Evolutionary conservation across 192 early-diverging fungal genomes (phyloP).

Genomic region (Phlyctochytrium bullatum): DNA sequence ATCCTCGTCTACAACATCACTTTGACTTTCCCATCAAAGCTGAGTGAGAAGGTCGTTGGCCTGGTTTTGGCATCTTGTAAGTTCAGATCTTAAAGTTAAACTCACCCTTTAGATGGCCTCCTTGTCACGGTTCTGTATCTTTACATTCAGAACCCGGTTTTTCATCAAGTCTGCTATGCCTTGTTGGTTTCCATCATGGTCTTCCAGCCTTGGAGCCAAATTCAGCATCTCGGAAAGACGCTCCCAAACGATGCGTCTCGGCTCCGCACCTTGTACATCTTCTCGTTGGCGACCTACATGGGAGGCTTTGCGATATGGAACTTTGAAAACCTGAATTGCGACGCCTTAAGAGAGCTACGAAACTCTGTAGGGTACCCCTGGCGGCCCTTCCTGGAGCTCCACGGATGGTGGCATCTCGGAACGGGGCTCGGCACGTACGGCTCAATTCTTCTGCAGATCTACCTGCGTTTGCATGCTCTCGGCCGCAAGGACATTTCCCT

Average conservation of each 20-base stretch:
- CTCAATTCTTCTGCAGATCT: slow-evolving; percentile 19
- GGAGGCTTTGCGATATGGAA: slow-evolving; percentile 69
- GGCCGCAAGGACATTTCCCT: slow-evolving; percentile 8
- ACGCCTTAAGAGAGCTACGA: slow-evolving; percentile 47
- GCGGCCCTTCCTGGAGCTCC: slow-evolving; percentile 48
- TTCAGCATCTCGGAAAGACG: slow-evolving; percentile 20
- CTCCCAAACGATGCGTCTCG: neutral
- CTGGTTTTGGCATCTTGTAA: neutral
- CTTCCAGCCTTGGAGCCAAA: slow-evolving; percentile 15
- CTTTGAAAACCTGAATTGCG: slow-evolving; percentile 72
- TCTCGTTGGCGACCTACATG: neutral
- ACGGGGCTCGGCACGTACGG: slow-evolving; percentile 33
- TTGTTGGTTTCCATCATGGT: slow-evolving; percentile 12
- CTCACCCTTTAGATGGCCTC: slow-evolving; percentile 17
- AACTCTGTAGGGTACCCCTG: slow-evolving; percentile 45
- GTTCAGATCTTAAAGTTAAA: neutral
- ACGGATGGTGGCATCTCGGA: slow-evolving; percentile 49
- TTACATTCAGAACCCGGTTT: slow-evolving; percentile 63
- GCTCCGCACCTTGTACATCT: neutral
- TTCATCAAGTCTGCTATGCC: slow-evolving; percentile 54
- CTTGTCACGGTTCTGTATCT: slow-evolving; percentile 51
- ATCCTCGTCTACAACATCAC: slow-evolving; percentile 32
- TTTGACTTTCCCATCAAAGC: slow-evolving; percentile 14
- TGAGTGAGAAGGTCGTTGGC: slow-evolving; percentile 12
- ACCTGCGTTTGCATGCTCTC: slow-evolving; percentile 28